Evolutionary conservation across 176 grass and related monocot species (phyloP).

Genomic region (Oryza glumipatula): DNA sequence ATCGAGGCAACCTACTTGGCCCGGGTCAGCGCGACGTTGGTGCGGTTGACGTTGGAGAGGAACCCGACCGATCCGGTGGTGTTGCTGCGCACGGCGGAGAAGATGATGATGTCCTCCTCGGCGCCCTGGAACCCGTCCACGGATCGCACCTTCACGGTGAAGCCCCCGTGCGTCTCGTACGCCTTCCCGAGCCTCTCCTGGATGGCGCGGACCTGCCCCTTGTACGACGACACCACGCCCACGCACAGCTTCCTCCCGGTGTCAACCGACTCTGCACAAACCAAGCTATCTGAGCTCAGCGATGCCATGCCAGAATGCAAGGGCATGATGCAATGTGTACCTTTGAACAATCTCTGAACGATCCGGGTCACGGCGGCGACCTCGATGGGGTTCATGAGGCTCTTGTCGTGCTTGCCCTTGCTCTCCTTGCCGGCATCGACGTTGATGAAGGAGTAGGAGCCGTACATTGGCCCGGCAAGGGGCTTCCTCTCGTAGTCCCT

Average conservation of each 20-base stretch:
- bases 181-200: slow-evolving; percentile 49
- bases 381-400: slow-evolving; percentile 63
- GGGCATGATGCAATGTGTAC: background rate
- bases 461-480: slow-evolving; percentile 55
- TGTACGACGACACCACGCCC: slow-evolving; percentile 64
- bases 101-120: slow-evolving; percentile 74
- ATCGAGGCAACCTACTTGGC: slow-evolving; percentile 46
- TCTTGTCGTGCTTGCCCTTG: slow-evolving; percentile 35
- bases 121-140: slow-evolving; percentile 89
- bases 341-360: slow-evolving; percentile 54
- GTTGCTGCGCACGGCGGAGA: slow-evolving; percentile 72
- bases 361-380: slow-evolving; percentile 53
- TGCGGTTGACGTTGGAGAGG: slow-evolving; percentile 55
- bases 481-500: slow-evolving; percentile 38
- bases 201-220: slow-evolving; percentile 57
- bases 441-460: slow-evolving; percentile 77
- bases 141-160: slow-evolving; percentile 69
- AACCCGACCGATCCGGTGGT: slow-evolving; percentile 51
- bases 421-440: slow-evolving; percentile 55
- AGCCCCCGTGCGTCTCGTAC: background rate
- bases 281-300: too few species aligned
- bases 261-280: slow-evolving; percentile 24
- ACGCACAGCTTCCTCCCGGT: slow-evolving; percentile 21
- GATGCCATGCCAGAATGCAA: too few species aligned
- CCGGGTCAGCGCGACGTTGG: slow-evolving; percentile 71